phyloP scores from a whole-genome alignment of 2,329 filamentous ascomycete species.

The Dothistroma septosporum region DNA sequence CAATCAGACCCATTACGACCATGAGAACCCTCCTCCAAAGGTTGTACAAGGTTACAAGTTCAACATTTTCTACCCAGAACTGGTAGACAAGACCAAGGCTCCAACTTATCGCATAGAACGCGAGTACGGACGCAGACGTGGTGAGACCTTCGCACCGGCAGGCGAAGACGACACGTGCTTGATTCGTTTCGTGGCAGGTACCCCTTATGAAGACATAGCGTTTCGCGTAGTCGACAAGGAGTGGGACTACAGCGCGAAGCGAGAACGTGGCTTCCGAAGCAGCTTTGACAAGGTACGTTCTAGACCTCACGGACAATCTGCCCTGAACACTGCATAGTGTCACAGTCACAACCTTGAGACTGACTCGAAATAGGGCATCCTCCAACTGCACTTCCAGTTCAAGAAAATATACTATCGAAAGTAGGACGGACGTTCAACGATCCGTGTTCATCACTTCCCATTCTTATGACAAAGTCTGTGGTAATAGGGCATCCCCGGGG shows the following conservation, averaged over 20 bases:
- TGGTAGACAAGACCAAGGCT: conserved; percentile 90
- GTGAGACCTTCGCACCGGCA: conserved; percentile 87
- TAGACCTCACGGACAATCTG: background rate
- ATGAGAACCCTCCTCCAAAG: conserved; percentile 95
- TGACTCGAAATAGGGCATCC: conserved; percentile 65
- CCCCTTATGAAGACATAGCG: conserved; percentile 93
- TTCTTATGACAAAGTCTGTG: background rate
- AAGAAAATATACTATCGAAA: conserved; percentile 66
- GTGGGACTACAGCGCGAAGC: conserved; percentile 97
- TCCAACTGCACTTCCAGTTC: conserved; percentile 97
- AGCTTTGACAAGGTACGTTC: conserved; percentile 88
- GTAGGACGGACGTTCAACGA: conserved; percentile 5
- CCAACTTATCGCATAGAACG: conserved; percentile 95
- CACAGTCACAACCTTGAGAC: conserved; percentile 18
- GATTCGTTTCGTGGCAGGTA: conserved; percentile 90
- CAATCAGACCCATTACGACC: conserved; percentile 98
- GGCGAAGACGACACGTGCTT: conserved; percentile 96
- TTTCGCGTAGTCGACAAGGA: conserved; percentile 97
- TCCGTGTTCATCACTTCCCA: background rate
- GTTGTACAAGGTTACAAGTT: conserved; percentile 99
- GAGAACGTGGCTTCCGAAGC: conserved; percentile 89
- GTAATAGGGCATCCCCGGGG: background rate
- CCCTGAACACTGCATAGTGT: conserved; percentile 9
- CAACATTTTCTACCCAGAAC: conserved; percentile 97
- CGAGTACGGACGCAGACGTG: conserved; percentile 81